Percentiles rank a stretch among this genome's conserved stretches.
phyloP scores from a whole-genome alignment of 2,329 filamentous ascomycete species.

The Paracamarosporium sp. region DNA sequence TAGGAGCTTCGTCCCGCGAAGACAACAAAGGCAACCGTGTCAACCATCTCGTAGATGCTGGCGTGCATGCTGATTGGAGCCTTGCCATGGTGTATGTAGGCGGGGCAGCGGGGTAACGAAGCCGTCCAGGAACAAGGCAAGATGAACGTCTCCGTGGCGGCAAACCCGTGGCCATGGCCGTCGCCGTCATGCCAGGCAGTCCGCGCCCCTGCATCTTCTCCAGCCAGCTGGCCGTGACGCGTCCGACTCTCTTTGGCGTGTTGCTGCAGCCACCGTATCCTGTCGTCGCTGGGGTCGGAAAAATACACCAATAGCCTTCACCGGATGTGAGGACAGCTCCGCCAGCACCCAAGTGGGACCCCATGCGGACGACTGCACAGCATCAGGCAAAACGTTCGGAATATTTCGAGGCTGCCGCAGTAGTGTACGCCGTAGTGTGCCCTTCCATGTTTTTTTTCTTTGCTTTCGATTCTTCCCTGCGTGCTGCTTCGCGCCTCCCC shows the following conservation, averaged over 20 bases:
- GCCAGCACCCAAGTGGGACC: neutral
- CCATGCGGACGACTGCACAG: neutral
- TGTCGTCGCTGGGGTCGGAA: no score
- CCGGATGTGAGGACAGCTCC: neutral
- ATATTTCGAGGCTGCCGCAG: neutral
- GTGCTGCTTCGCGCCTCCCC: neutral
- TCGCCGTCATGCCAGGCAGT: neutral
- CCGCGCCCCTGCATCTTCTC: neutral
- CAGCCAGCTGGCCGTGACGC: neutral
- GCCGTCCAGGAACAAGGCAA: no score
- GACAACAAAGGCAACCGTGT: neutral
- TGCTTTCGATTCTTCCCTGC: neutral
- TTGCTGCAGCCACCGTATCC: no score
- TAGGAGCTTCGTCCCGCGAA: no score
- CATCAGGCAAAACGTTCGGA: neutral
- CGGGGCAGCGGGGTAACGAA: neutral
- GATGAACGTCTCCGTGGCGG: neutral
- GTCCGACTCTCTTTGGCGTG: neutral
- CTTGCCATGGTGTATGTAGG: neutral
- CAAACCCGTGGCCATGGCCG: neutral
- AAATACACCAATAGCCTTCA: neutral
- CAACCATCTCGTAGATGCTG: no score
- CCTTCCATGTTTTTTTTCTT: neutral
- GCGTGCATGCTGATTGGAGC: neutral
- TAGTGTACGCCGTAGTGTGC: neutral